These are phyloP conservation scores for Synchytrium microbalum DNA, from an alignment of 371 early-diverging fungal species.

Conservation along the genomic window DNA sequence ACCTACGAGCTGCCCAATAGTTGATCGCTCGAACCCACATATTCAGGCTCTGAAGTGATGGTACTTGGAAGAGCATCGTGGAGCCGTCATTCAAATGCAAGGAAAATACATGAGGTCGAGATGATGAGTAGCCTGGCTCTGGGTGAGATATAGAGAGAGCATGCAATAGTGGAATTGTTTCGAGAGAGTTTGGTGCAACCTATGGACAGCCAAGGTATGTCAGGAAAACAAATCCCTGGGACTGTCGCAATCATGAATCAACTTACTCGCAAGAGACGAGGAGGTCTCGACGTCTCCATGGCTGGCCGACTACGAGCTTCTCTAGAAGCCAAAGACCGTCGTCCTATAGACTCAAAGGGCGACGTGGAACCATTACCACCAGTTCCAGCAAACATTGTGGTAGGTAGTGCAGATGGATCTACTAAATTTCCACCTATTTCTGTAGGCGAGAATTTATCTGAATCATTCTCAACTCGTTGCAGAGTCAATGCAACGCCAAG, in stretches of 20 bases:
- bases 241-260: not conserved
- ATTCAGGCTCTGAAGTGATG: conserved; percentile 51
- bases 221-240: not conserved
- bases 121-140: conserved; percentile 69
- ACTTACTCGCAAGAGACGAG: not conserved
- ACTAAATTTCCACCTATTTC: not conserved
- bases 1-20: conserved; percentile 84
- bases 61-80: conserved; percentile 75
- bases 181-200: not conserved
- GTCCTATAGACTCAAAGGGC: not conserved
- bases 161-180: conserved; percentile 48
- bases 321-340: not conserved
- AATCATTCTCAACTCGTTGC: not conserved
- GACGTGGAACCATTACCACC: too few species aligned
- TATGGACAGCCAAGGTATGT: too few species aligned
- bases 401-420: not conserved
- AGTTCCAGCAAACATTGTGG: not conserved
- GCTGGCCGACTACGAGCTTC: not conserved
- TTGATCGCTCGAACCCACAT: conserved; percentile 82
- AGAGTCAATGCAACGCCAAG: not conserved
- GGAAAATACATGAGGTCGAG: conserved; percentile 74
- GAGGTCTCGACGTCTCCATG: not conserved
- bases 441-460: not conserved
- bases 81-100: conserved; percentile 69
- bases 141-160: conserved; percentile 69